Percentiles rank a stretch among this genome's conserved stretches.
phyloP scores from a whole-genome alignment of 768 basidiomycete genomes.

The Stropharia rugosoannulata region DNA sequence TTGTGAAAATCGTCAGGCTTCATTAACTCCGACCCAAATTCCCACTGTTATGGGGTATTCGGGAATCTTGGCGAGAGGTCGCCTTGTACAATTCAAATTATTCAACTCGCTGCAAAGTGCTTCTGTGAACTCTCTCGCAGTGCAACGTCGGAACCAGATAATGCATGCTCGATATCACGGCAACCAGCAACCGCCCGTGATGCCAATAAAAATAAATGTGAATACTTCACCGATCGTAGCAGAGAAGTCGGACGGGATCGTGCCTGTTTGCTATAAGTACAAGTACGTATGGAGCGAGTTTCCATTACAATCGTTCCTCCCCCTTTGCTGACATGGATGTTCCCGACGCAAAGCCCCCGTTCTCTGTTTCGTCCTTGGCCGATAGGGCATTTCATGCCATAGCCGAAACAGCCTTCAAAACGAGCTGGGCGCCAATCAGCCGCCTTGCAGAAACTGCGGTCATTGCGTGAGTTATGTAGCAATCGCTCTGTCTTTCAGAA shows the following conservation, averaged over 20 bases:
- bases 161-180: no score
- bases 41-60: no score
- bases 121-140: no score
- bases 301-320: background rate
- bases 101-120: no score
- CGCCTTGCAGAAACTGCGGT: slow-evolving; percentile 45
- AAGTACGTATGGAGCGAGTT: background rate
- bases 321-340: slow-evolving; percentile 3
- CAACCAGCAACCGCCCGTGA: background rate
- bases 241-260: no score
- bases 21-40: no score
- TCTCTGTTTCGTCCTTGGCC: slow-evolving; percentile 39
- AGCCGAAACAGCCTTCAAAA: slow-evolving; percentile 39
- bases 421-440: slow-evolving; percentile 42
- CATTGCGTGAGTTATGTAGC: slow-evolving; percentile 39
- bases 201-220: background rate
- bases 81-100: no score
- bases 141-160: no score
- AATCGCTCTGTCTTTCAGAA: background rate
- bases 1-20: no score
- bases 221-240: slow-evolving; percentile 13
- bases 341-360: slow-evolving; percentile 37
- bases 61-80: no score
- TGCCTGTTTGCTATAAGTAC: background rate
- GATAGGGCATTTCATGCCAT: slow-evolving; percentile 42